Percentiles rank a stretch among this genome's conserved stretches.
These are phyloP conservation scores for Exophiala sideris DNA, from an alignment of 2,329 filamentous ascomycete genomes.

Conservation along the genomic window DNA sequence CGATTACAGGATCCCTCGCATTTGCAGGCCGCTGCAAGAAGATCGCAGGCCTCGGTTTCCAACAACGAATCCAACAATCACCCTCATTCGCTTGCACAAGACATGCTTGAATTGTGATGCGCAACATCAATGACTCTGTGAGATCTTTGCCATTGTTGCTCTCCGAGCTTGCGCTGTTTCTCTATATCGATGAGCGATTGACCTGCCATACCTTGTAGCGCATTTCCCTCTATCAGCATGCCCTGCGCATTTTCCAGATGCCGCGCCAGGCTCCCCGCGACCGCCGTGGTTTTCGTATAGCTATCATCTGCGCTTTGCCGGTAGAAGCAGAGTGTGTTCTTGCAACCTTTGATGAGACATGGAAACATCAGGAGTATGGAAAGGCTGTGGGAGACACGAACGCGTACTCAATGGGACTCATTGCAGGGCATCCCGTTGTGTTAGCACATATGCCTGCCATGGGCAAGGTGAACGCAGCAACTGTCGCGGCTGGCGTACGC, in stretches of 20 bases:
- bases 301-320: slow-evolving; percentile 37
- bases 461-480: slow-evolving; percentile 30
- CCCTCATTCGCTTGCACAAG: too few species aligned
- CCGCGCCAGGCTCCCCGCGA: not conserved
- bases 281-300: slow-evolving; percentile 33
- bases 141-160: too few species aligned
- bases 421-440: slow-evolving; percentile 33
- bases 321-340: slow-evolving; percentile 33
- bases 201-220: too few species aligned
- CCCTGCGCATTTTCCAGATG: not conserved
- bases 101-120: too few species aligned
- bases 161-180: too few species aligned
- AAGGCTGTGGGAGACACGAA: slow-evolving; percentile 32
- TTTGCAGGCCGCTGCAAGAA: too few species aligned
- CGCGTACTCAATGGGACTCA: slow-evolving; percentile 30
- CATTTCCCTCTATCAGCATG: too few species aligned
- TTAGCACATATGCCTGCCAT: slow-evolving; percentile 32
- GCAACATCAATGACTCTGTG: too few species aligned
- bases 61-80: too few species aligned
- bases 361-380: slow-evolving; percentile 26
- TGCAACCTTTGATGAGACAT: slow-evolving; percentile 10
- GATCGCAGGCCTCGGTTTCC: too few species aligned
- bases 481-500: slow-evolving; percentile 30
- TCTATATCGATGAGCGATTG: too few species aligned
- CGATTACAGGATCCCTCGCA: too few species aligned